Conservation (phyloP, 805 yeast genomes). For the Lachancea fermentati region DNA sequence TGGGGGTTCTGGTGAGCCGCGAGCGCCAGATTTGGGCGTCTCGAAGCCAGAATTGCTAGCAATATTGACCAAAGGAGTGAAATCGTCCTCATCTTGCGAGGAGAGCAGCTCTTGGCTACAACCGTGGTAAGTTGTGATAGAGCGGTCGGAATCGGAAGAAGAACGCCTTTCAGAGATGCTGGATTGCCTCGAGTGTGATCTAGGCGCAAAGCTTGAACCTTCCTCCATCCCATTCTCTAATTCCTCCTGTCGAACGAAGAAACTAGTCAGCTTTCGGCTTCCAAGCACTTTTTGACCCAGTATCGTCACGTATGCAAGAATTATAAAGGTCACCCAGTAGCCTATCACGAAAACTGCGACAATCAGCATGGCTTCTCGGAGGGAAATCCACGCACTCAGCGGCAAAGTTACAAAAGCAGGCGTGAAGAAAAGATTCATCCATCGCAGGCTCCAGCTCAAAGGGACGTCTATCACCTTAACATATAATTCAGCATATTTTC, state of each 20-base stretch:
- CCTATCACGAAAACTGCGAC: conserved; percentile 72
- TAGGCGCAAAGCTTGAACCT: conserved; percentile 14
- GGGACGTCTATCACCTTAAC: conserved; percentile 42
- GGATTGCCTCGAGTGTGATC: not conserved
- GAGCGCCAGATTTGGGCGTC: not conserved
- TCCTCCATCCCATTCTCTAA: conserved; percentile 14
- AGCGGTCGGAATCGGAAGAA: not conserved
- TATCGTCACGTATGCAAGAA: conserved; percentile 45
- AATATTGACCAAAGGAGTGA: conserved; percentile 9
- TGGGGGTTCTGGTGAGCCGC: not conserved
- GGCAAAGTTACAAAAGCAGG: conserved; percentile 74
- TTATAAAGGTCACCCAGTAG: conserved; percentile 45
- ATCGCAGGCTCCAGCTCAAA: conserved; percentile 60
- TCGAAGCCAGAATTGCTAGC: conserved; percentile 13
- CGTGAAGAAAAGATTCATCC: conserved; percentile 76
- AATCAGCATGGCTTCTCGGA: conserved; percentile 64
- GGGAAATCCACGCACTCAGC: conserved; percentile 56
- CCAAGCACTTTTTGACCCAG: conserved; percentile 35
- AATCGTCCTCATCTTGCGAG: not conserved
- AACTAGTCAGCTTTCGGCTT: conserved; percentile 23
- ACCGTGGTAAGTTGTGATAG: conserved; percentile 1
- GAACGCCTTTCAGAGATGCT: conserved; percentile 1
- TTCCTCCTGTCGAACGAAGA: conserved; percentile 15
- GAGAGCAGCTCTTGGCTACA: not conserved
- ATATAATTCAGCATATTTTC: conserved; percentile 13